A percentile compares a stretch with the other conserved stretches of the same genome.
Conservation (phyloP, 1,284 basidiomycete genomes). For the Austroboletus niveus region DNA sequence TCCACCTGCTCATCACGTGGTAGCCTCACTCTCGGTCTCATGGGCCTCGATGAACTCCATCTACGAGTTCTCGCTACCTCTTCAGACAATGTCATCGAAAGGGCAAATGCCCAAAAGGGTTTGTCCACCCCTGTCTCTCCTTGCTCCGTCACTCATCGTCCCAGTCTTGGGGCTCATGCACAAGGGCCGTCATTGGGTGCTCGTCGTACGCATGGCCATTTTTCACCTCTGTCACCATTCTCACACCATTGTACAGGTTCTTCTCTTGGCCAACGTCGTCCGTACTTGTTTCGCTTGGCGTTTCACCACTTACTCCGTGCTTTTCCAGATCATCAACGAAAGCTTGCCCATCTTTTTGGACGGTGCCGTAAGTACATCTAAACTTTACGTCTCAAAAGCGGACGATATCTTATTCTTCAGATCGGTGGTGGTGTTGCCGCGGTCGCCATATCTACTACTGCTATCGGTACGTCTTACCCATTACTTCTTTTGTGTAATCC, state of each 20-base stretch:
- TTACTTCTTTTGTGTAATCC: neutral
- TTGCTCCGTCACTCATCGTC: neutral
- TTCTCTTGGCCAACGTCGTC: conserved; percentile 84
- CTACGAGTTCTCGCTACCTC: conserved; percentile 82
- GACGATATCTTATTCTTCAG: conserved; percentile 31
- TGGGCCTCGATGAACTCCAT: conserved; percentile 94
- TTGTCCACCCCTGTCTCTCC: neutral
- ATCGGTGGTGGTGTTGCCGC: conserved; percentile 85
- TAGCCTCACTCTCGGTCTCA: conserved; percentile 83
- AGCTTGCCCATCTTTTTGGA: conserved; percentile 94
- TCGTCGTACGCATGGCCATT: conserved; percentile 61
- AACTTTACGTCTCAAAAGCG: neutral
- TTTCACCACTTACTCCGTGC: conserved; percentile 38
- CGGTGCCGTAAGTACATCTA: conserved; percentile 59
- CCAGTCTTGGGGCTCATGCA: conserved; percentile 75
- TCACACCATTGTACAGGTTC: conserved; percentile 46
- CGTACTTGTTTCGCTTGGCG: conserved; percentile 26
- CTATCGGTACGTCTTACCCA: conserved; percentile 58
- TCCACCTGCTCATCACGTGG: neutral
- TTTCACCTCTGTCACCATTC: neutral
- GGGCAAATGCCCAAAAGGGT: conserved; percentile 69
- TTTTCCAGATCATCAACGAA: conserved; percentile 78
- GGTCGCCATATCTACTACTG: conserved; percentile 78
- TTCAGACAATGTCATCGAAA: conserved; percentile 70
- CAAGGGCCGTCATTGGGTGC: conserved; percentile 90